These are phyloP conservation scores for Pharus latifolius DNA, from an alignment of 176 grass and related monocot genomes.

Conservation along the genomic window DNA sequence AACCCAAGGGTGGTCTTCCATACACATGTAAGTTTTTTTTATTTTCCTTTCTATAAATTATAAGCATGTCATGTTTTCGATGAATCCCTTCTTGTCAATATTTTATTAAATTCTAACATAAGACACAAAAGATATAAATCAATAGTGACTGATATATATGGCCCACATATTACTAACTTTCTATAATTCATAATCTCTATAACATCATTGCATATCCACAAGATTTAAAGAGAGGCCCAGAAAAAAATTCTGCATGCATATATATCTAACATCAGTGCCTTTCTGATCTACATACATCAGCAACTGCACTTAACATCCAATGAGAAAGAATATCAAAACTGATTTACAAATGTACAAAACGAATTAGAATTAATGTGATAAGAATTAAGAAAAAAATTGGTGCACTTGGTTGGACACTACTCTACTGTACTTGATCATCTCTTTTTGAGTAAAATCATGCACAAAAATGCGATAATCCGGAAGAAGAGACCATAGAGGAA, in stretches of 20 bases:
- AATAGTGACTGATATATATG: too few species aligned
- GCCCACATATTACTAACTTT: too few species aligned
- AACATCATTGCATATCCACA: too few species aligned
- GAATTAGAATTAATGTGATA: background rate
- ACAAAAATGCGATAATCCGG: slow-evolving; percentile 64
- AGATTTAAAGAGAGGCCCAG: too few species aligned
- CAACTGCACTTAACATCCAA: background rate
- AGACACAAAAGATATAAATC: too few species aligned
- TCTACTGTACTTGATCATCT: slow-evolving; percentile 22
- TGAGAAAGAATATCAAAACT: background rate
- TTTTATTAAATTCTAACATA: too few species aligned
- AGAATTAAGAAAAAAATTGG: slow-evolving; percentile 13
- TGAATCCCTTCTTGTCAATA: too few species aligned
- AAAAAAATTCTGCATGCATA: background rate
- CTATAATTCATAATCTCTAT: too few species aligned
- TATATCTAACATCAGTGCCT: background rate
- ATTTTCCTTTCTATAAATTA: too few species aligned
- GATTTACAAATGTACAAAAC: slow-evolving; percentile 31
- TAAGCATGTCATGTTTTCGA: too few species aligned
- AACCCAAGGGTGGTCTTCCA: too few species aligned
- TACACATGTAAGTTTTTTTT: too few species aligned
- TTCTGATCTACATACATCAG: background rate
- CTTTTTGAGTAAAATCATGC: slow-evolving; percentile 69
- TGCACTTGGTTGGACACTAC: slow-evolving; percentile 1
- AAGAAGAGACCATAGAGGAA: slow-evolving; percentile 81